phyloP scores from a whole-genome alignment of 208 protist genomes.

The Acanthamoeba royreba region DNA sequence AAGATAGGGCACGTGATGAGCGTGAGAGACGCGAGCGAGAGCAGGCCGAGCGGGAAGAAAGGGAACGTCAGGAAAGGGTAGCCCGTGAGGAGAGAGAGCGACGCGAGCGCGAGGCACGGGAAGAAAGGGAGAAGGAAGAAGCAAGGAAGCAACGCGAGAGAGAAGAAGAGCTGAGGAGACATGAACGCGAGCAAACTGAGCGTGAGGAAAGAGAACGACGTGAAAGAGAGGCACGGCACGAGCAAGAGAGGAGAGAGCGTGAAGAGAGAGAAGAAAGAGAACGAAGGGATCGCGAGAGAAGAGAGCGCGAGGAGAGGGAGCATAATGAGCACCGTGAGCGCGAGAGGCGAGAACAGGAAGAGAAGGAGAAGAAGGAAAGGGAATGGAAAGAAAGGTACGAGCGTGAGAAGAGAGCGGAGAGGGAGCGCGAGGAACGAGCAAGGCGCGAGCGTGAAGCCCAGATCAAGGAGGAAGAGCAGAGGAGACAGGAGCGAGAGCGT shows the following conservation, averaged over 20 bases:
- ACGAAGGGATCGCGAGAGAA: not conserved
- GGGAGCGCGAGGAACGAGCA: not conserved
- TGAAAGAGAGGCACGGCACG: not conserved
- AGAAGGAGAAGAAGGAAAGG: not conserved
- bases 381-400: not conserved
- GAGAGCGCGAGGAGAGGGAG: not conserved
- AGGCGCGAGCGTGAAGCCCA: not conserved
- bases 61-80: not conserved
- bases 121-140: not conserved
- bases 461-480: too few relatives aligned
- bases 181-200: not conserved
- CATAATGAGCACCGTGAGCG: not conserved
- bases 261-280: not conserved
- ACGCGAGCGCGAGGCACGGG: not conserved
- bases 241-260: not conserved
- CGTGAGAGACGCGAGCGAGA: not conserved
- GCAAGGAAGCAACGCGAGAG: not conserved
- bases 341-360: not conserved
- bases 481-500: not conserved
- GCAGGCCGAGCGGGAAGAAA: not conserved
- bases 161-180: not conserved
- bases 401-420: not conserved
- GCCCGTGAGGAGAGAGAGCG: not conserved
- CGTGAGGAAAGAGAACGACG: not conserved
- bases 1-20: not conserved